These are phyloP conservation scores for Kwoniella sp. DNA, from an alignment of 768 basidiomycete genomes.

Conservation along the genomic window DNA sequence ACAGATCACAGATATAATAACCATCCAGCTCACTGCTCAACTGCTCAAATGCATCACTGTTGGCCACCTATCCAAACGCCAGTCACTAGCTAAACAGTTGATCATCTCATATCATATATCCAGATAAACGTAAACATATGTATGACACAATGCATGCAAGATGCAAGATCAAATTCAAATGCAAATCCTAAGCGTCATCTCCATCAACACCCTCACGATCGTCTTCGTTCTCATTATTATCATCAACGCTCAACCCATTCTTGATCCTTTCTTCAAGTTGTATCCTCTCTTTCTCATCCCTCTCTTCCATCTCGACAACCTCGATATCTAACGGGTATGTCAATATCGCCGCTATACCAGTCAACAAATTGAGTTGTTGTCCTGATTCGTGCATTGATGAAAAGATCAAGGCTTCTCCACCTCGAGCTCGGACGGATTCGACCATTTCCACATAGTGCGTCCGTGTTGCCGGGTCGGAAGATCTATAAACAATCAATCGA, in stretches of 20 bases:
- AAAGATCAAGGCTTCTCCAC: slow-evolving; percentile 92
- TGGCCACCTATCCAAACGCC: no score
- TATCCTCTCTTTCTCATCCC: slow-evolving; percentile 61
- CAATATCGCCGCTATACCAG: slow-evolving; percentile 91
- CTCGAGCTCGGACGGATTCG: slow-evolving; percentile 81
- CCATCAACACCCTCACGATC: background rate
- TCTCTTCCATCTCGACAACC: slow-evolving; percentile 89
- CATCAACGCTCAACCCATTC: slow-evolving; percentile 10
- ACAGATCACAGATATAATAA: no score
- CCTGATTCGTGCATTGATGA: slow-evolving; percentile 99
- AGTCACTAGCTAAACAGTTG: no score
- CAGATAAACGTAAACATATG: no score
- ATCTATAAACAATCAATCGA: slow-evolving; percentile 60
- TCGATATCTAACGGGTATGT: slow-evolving; percentile 96
- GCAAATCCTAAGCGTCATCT: no score
- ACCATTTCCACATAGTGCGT: slow-evolving; percentile 85
- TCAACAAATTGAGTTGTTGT: slow-evolving; percentile 94
- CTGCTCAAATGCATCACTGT: no score
- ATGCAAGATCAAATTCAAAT: no score
- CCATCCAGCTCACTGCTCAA: no score
- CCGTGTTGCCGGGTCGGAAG: slow-evolving; percentile 73
- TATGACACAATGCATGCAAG: no score
- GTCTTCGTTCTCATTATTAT: slow-evolving; percentile 13
- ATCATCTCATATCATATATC: no score
- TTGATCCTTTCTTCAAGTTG: slow-evolving; percentile 5